A percentile compares a stretch with the other conserved stretches of the same genome.
These are phyloP conservation scores for Xylariales sp. DNA, from an alignment of 2,329 filamentous ascomycete genomes.

Conservation along the genomic window DNA sequence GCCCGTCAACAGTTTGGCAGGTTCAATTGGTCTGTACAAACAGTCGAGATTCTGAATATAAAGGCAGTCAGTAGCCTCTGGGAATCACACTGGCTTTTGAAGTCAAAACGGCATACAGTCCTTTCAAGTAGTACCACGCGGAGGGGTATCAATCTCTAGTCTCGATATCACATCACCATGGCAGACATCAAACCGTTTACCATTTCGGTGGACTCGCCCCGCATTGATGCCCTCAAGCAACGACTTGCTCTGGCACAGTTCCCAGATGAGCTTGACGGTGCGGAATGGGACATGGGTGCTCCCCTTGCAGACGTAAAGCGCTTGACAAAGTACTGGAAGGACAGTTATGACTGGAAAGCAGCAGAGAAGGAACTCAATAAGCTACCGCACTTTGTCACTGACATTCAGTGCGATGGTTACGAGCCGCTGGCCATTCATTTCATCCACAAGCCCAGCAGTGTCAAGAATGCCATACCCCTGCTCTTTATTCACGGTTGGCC, in stretches of 20 bases:
- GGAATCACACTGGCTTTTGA: no score
- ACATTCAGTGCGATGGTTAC: slow-evolving; percentile 33
- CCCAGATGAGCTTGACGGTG: slow-evolving; percentile 34
- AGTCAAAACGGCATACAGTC: no score
- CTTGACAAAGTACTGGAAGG: slow-evolving; percentile 29
- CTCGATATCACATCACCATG: no score
- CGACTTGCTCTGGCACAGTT: slow-evolving; percentile 30
- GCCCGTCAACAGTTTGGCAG: no score
- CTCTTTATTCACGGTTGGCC: slow-evolving; percentile 45
- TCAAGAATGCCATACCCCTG: slow-evolving; percentile 24
- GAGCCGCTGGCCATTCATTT: slow-evolving; percentile 33
- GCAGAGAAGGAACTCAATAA: slow-evolving; percentile 30
- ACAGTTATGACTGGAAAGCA: slow-evolving; percentile 30
- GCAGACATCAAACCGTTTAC: slow-evolving; percentile 28
- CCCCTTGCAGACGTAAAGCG: slow-evolving; percentile 31
- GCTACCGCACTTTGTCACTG: slow-evolving; percentile 30
- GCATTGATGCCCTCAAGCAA: slow-evolving; percentile 28
- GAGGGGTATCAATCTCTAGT: no score
- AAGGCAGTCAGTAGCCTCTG: no score
- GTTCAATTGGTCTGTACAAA: no score
- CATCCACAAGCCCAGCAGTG: slow-evolving; percentile 28
- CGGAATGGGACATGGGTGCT: slow-evolving; percentile 33
- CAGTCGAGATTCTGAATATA: no score
- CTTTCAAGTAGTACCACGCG: no score
- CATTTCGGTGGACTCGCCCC: slow-evolving; percentile 28